Percentiles rank a stretch among this genome's conserved stretches.
Conservation (phyloP, 1,284 basidiomycete species). For the Rhizoctonia solani region DNA sequence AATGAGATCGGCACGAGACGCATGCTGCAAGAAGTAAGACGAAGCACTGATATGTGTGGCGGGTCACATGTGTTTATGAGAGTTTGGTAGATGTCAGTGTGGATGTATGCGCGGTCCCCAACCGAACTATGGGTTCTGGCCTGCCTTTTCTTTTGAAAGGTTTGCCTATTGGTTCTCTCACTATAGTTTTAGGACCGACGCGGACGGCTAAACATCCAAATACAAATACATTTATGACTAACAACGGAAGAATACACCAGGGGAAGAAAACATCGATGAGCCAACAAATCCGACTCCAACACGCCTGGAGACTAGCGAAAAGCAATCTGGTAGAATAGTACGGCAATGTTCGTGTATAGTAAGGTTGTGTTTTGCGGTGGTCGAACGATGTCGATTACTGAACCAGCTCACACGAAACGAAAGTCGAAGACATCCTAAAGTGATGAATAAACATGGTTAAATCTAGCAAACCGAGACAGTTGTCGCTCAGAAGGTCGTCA, state of each 20-base stretch:
- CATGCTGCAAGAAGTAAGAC: neutral
- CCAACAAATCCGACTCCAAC: conserved; percentile 27
- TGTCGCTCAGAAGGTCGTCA: neutral
- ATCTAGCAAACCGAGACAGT: conserved; percentile 25
- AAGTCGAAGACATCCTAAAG: neutral
- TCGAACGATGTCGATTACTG: neutral
- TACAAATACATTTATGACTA: conserved; percentile 28
- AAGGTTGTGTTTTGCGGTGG: neutral
- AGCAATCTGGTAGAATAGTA: neutral
- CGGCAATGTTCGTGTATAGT: conserved; percentile 20
- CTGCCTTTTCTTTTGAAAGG: no score
- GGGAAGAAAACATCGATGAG: conserved; percentile 17
- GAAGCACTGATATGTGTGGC: neutral
- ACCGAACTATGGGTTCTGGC: no score
- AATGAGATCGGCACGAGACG: conserved; percentile 3
- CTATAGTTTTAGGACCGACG: no score
- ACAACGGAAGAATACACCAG: conserved; percentile 31
- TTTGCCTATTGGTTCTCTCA: no score
- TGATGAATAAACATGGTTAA: conserved; percentile 17
- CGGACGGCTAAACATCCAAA: neutral
- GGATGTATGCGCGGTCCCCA: conserved; percentile 33
- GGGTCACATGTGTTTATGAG: neutral
- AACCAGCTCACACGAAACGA: neutral
- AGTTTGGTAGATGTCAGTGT: neutral
- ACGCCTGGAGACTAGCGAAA: conserved; percentile 26